Base-by-base conservation (phyloP, 2,329 filamentous ascomycete genomes). In the Hypocreales sp. region DNA sequence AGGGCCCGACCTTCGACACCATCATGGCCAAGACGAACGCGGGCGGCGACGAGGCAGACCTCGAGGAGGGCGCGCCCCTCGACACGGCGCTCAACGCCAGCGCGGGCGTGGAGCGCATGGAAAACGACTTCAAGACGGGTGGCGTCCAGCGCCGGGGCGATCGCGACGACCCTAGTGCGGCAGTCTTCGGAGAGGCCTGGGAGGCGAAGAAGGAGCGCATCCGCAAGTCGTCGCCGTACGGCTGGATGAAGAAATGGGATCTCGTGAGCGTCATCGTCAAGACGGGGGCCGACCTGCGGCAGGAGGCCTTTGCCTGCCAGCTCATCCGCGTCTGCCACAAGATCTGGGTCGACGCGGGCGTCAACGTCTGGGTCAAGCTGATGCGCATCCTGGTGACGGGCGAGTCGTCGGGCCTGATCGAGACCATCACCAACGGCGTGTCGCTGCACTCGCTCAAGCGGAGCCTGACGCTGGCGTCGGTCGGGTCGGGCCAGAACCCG, bases 231-330 rank as follows among this genome's bases (percentile, higher is more conserved):
- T 87, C 80, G 1, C 81, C 81, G 1, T 90, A 86, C 45, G 81
- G 81, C 8, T 83, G 79, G 72, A 82, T 84, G 74, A 81, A 81
- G 55, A 87, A 84, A 45, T 90, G 81, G 81, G 81, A 90, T 43
- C 63, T 90, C 15, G 64, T 90, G 35, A 86, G 79, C 45, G 80
- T 90, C 33, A 90, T 90, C 44, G 77, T 90, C 40, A 90, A 90
- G 58, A 90, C 81, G 8, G 80, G 81, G 3, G 78, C 78, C 3
- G 80, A 90, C 51, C 57, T 90, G 34, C 67, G 81, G 27, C 81
- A 90, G 55, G 81, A 90, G 52, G 80, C 81, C 0, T 90, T 90
- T 50, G 81, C 81, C 6, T 87, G 80, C 47, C 81, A 90, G 53
- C 65, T 90, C 24, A 90, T 90, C 38, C 64, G 72, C 31, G 77